Conservation (phyloP, 2,329 filamentous ascomycete genomes). For the Stromatinia cepivora region DNA sequence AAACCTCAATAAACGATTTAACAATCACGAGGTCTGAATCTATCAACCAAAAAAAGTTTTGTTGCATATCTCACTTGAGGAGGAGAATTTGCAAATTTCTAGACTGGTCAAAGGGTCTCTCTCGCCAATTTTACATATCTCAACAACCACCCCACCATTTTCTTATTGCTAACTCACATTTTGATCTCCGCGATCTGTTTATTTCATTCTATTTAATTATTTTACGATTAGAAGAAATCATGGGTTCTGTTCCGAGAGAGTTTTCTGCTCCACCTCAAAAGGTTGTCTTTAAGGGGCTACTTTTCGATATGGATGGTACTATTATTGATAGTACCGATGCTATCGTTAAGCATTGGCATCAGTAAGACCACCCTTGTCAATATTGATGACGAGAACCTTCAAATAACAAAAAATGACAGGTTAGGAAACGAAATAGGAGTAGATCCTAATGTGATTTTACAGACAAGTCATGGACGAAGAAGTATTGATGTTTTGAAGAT, state of each 20-base stretch:
- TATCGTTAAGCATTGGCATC: conserved; percentile 75
- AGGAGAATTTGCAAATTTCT: conserved; percentile 15
- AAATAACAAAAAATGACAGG: conserved; percentile 45
- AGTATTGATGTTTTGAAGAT: conserved; percentile 83
- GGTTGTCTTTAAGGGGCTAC: conserved; percentile 35
- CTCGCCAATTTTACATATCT: conserved; percentile 31
- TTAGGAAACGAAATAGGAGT: conserved; percentile 82
- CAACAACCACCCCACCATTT: conserved; percentile 32
- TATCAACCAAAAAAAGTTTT: conserved; percentile 23
- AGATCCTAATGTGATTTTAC: conserved; percentile 78
- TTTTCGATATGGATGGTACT: conserved; percentile 72
- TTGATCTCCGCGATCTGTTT: conserved; percentile 8
- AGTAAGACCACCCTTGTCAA: conserved; percentile 33
- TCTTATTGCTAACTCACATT: conserved; percentile 30
- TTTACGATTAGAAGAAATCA: conserved; percentile 15
- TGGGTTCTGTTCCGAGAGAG: conserved; percentile 33
- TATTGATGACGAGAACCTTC: neutral
- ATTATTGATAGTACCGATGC: conserved; percentile 80
- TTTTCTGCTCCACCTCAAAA: conserved; percentile 33
- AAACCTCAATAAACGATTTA: neutral
- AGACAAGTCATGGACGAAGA: conserved; percentile 86
- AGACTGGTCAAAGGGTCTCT: conserved; percentile 9
- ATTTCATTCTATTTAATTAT: neutral
- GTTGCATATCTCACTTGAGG: conserved; percentile 25
- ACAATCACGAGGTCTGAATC: conserved; percentile 19